Evolutionary conservation across 495 filamentous ascomycete species (phyloP), one percentile per base, ranked within the genome.

Genomic region (Penicillium diatomitis): DNA sequence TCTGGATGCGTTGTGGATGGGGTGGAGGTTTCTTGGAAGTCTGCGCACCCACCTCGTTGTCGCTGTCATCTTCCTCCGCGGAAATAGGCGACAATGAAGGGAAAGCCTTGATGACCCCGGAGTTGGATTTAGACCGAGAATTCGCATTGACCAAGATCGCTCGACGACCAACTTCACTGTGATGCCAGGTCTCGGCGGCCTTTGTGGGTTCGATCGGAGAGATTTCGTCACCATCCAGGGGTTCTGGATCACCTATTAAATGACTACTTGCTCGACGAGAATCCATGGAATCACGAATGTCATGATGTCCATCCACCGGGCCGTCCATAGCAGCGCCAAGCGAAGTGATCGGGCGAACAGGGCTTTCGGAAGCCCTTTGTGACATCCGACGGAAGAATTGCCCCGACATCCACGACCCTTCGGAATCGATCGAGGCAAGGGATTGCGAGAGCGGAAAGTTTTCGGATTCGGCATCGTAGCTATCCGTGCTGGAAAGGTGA

Each of bases 381-480:
- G 79, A 76, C 53, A 71, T 65, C 41, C 76, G 65, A 39, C 76
- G 72, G 50, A 78, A 65, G 47, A 77, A 77, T 47, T 76, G 73
- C 8, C 90, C 88, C 3, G 87, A 88, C 52, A 96, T 84, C 90
- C 90, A 96, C 0, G 89, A 95, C 2, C 80, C 90, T 68, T 96
- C 90, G 0, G 87, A 91, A 57, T 94, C 90, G 49, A 96, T 82
- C 0, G 87, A 91, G 6, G 87, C 88, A 5, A 92, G 71, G 9
- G 88, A 92, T 63, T 82, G 80, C 12, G 84, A 84, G 37, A 87
- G 65, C 6, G 76, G 61, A 5, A 73, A 65, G 49, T 72, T 67
- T 37, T 64, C 62, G 10, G 52, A 50, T 36, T 63, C 55, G 6
- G 65, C 61, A 32, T 58, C 71, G 28, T 73, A 46, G 32, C 64